Evolutionary conservation across 495 filamentous ascomycete species (phyloP).

Genomic region (Tuber magnatum): DNA sequence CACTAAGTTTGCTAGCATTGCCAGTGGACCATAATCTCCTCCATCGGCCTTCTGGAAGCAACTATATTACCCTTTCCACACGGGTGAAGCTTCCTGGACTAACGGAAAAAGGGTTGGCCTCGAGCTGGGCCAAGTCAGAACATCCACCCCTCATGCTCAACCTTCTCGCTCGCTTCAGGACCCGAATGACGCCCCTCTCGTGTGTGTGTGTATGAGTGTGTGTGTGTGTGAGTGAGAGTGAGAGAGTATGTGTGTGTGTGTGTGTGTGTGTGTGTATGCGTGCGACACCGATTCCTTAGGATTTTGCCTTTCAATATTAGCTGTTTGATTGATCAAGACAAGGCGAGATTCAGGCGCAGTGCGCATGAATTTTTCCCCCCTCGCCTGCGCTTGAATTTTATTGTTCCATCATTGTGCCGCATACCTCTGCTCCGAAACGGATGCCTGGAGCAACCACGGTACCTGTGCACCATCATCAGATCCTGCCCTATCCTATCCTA

Average conservation of each 20-base stretch:
- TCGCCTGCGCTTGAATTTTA: constrained; percentile 12
- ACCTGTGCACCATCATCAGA: neutral
- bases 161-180: neutral
- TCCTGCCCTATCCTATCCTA: neutral
- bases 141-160: neutral
- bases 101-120: neutral
- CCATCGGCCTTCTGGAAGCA: neutral
- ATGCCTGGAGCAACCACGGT: neutral
- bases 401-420: constrained; percentile 20
- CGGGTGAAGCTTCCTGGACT: neutral
- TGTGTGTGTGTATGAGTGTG: no score
- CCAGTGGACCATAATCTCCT: neutral
- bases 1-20: neutral
- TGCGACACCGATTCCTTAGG: neutral
- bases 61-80: neutral
- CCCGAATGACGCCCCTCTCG: neutral
- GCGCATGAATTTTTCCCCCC: neutral
- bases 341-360: constrained; percentile 20
- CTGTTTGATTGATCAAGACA: constrained; percentile 12
- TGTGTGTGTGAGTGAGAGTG: no score
- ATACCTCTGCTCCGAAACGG: constrained; percentile 20
- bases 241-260: no score
- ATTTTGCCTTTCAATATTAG: neutral
- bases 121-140: neutral
- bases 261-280: no score